Evolutionary conservation across 1,284 basidiomycete species (phyloP), one percentile per base, ranked within the genome.

Genomic region (Ganoderma sinense): DNA sequence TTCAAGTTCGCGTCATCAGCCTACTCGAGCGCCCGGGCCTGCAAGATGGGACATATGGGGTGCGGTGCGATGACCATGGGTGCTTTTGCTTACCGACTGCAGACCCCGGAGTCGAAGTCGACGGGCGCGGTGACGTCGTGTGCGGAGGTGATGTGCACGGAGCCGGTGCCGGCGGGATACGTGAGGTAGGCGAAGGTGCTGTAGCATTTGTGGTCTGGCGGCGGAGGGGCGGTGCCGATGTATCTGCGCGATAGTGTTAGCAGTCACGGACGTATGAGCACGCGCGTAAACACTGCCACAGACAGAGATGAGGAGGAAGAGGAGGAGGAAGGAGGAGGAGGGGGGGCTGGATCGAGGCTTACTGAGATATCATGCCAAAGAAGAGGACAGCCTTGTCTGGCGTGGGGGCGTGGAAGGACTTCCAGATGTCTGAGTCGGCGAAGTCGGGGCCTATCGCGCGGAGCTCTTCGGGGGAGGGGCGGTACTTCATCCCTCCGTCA

Each of bases 401-500:
- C 1, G 78, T 77, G 10, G 77, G 71, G 26, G 75, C 81, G 64
- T 83, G 87, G 71, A 82, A 82, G 0, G 75, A 70, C 41, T 82
- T 74, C 86, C 85, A 87, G 6, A 78, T 70, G 4, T 78, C 51
- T 33, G 61, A 63, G 6, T 78, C 51, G 29, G 61, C 60, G 70
- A 88, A 87, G 6, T 78, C 81, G 2, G 83, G 78, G 0, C 85
- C 85, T 16, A 88, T 76, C 31, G 74, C 77, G 41, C 80, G 75
- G 31, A 86, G 76, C 23, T 88, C 86, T 16, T 80, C 73, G 1
- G 67, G 67, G 4, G 74, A 80, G 0, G 87, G 87, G 14, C 87
- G 82, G 23, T 86, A 73, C 72, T 88, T 88, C 71, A 85, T 78
- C 1, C 84, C 87, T 2, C 81, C 80, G 65, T 88, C 86, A 33